Conservation (phyloP, 2,329 filamentous ascomycete species). For the Colletotrichum melonis region DNA sequence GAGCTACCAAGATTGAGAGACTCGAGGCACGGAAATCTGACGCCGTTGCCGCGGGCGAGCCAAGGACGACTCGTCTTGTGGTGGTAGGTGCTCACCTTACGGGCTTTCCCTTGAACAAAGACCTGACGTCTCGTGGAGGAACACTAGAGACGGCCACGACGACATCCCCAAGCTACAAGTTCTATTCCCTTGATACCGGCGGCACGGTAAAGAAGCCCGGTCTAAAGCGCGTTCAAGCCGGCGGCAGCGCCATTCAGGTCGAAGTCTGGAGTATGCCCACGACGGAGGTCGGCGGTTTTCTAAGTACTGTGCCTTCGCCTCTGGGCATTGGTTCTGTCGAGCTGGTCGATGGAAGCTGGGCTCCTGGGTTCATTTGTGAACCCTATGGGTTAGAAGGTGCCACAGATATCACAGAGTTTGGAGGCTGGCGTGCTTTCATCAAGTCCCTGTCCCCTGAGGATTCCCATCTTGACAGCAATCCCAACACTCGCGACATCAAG, state of each 20-base stretch:
- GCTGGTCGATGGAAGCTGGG: constrained; percentile 47
- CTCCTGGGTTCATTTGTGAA: constrained; percentile 51
- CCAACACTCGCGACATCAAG: constrained; percentile 34
- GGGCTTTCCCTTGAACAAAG: constrained; percentile 48
- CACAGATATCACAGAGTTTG: constrained; percentile 44
- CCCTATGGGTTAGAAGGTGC: constrained; percentile 45
- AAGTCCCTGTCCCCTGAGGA: neutral
- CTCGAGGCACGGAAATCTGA: constrained; percentile 17
- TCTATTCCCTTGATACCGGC: constrained; percentile 42
- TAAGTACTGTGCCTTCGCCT: constrained; percentile 46
- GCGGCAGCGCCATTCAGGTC: constrained; percentile 45
- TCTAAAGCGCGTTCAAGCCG: constrained; percentile 41
- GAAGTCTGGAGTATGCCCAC: constrained; percentile 50
- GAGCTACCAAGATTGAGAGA: constrained; percentile 41
- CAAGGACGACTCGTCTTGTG: constrained; percentile 38
- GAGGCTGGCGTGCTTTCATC: constrained; percentile 47
- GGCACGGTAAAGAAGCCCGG: constrained; percentile 45
- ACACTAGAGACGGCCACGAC: constrained; percentile 39
- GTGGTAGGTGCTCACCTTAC: constrained; percentile 50
- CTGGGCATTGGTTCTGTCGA: constrained; percentile 50
- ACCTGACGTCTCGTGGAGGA: constrained; percentile 46
- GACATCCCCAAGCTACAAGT: constrained; percentile 44
- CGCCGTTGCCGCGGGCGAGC: constrained; percentile 34
- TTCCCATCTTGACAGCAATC: neutral
- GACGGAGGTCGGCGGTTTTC: constrained; percentile 44